Evolutionary conservation across 805 yeast species (phyloP), one percentile per base, ranked within the genome.

Genomic region (Saturnispora kantuleensis): DNA sequence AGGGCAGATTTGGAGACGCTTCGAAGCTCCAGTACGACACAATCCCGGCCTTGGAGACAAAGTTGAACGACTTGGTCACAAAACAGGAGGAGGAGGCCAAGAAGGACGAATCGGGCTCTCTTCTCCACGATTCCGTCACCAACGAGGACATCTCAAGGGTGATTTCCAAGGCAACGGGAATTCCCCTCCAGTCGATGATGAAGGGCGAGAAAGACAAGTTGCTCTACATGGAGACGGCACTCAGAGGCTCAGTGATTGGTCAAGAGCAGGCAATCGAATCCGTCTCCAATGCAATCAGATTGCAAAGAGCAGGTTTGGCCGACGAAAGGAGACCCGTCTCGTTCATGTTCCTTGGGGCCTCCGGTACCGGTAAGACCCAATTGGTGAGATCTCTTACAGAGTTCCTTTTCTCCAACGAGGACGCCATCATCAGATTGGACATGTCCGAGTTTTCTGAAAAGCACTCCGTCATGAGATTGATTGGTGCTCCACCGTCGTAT

Each of bases 321-420:
- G 84, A 85, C 61, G 96, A 88, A 51, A 84, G 84, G 63, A 76
- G 97, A 49, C 98, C 98, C 55, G 97, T 97, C 1, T 84, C 95
- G 45, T 93, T 93, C 64, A 82, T 90, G 83, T 93, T 93, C 64
- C 70, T 93, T 52, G 98, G 98, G 17, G 97, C 98, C 44, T 93
- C 98, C 0, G 98, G 98, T 67, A 90, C 97, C 0, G 98, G 98
- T 67, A 90, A 90, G 64, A 93, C 98, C 0, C 97, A 93, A 63
- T 72, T 93, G 42, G 89, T 97, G 7, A 90, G 93, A 62, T 81
- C 94, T 0, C 72, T 90, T 46, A 96, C 97, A 2, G 88, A 87
- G 55, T 93, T 93, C 56, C 65, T 90, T 55, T 93, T 93, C 65
- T 93, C 88, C 57, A 90, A 90, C 61, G 87, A 85, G 56, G 72